phyloP scores from a whole-genome alignment of 441 rosid genomes.

The Gossypium davidsonii region DNA sequence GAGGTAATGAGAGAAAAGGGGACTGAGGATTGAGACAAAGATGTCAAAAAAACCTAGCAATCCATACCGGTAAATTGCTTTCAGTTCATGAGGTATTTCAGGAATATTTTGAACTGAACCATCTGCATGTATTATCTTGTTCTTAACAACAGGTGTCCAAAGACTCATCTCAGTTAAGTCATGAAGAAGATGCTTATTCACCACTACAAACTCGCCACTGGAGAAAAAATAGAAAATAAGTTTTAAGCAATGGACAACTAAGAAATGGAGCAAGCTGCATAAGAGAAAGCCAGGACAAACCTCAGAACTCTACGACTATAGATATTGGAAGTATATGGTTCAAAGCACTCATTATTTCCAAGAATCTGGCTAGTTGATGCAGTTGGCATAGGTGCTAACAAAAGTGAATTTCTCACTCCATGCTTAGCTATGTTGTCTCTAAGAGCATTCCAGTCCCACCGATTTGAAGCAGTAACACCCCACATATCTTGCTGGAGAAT shows the following conservation, averaged over 20 bases:
- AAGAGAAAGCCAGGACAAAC: slow-evolving; percentile 28
- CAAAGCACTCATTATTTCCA: slow-evolving; percentile 88
- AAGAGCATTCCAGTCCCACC: slow-evolving; percentile 69
- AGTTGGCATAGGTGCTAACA: slow-evolving; percentile 89
- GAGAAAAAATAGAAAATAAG: slow-evolving; percentile 11
- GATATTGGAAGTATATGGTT: slow-evolving; percentile 85
- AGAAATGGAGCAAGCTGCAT: not conserved
- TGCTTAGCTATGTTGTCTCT: slow-evolving; percentile 49
- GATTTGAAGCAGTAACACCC: slow-evolving; percentile 57
- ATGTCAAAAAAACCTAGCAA: not conserved
- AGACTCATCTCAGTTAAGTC: slow-evolving; percentile 82
- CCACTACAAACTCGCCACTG: slow-evolving; percentile 92
- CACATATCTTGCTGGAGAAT: slow-evolving; percentile 92
- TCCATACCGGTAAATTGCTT: slow-evolving; percentile 66
- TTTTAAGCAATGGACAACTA: not conserved
- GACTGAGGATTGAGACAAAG: not conserved
- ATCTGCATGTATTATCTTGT: slow-evolving; percentile 57
- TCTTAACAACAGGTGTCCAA: slow-evolving; percentile 69
- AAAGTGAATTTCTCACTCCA: slow-evolving; percentile 82
- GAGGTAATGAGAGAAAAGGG: not conserved
- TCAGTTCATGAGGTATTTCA: slow-evolving; percentile 63
- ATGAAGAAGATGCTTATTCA: slow-evolving; percentile 89
- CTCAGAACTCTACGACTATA: slow-evolving; percentile 85
- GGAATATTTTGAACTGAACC: slow-evolving; percentile 70
- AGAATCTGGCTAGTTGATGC: slow-evolving; percentile 96